A percentile compares a stretch with the other conserved stretches of the same genome.
Conservation (phyloP, 148 eudicot species). For the Rhododendron vialii region DNA sequence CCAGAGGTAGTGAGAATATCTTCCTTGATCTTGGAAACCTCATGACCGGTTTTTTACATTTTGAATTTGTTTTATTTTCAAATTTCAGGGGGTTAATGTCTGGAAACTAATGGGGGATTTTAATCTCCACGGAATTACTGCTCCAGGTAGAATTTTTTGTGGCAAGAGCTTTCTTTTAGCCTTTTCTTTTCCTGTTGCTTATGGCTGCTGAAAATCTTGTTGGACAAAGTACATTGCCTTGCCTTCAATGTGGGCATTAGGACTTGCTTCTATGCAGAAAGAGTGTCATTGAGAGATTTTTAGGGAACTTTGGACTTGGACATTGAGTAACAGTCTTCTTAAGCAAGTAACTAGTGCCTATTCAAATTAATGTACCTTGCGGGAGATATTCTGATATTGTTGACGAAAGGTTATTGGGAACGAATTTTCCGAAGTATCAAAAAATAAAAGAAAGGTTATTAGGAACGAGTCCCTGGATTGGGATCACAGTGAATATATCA, state of each 20-base stretch:
- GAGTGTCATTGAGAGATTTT: background rate
- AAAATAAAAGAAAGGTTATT: no score
- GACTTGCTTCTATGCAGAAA: background rate
- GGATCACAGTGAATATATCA: no score
- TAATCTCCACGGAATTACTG: conserved; percentile 93
- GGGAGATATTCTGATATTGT: no score
- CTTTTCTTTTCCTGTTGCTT: conserved; percentile 1
- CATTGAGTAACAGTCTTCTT: background rate
- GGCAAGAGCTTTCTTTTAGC: background rate
- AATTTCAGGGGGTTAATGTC: conserved; percentile 70
- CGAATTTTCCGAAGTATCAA: no score
- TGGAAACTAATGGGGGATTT: conserved; percentile 99
- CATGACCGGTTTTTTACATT: background rate
- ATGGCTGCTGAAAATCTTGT: background rate
- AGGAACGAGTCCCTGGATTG: no score
- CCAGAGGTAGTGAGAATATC: conserved; percentile 55
- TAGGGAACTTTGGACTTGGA: background rate
- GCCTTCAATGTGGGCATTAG: background rate
- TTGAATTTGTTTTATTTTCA: conserved; percentile 2
- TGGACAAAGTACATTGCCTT: background rate
- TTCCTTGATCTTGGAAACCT: background rate
- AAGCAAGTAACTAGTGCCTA: background rate
- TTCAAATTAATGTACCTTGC: background rate
- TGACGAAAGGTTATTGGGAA: no score
- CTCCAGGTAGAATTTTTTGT: conserved; percentile 58